Conservation (phyloP, 257 asterid genomes). For the Ocimum tenuiflorum region DNA sequence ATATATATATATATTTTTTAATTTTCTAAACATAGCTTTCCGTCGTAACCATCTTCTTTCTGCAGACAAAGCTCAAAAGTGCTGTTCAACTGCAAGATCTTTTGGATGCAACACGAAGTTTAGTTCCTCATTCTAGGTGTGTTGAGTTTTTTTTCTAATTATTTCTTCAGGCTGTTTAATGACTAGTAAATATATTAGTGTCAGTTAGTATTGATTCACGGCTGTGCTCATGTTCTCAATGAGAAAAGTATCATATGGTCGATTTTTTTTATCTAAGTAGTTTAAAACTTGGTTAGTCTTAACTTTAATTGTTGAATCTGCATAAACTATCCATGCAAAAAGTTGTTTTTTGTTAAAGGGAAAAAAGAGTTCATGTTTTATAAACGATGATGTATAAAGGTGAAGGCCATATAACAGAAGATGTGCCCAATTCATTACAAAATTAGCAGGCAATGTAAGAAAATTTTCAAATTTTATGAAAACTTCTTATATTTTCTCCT, state of each 20-base stretch:
- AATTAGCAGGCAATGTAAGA: too few species aligned
- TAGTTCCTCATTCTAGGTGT: conserved; percentile 84
- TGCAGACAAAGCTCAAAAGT: conserved; percentile 89
- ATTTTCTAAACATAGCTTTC: neutral
- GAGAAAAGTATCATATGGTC: neutral
- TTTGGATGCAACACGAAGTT: conserved; percentile 85
- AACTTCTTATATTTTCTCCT: neutral
- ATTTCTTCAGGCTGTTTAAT: neutral
- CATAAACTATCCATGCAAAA: too few species aligned
- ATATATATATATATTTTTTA: conserved; percentile 9
- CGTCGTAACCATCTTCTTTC: conserved; percentile 19
- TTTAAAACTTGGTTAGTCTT: neutral
- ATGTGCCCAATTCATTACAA: too few species aligned
- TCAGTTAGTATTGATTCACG: neutral
- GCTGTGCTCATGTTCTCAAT: neutral
- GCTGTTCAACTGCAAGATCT: conserved; percentile 98
- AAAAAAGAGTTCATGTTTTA: too few species aligned
- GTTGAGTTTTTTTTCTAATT: neutral
- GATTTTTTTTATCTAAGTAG: neutral
- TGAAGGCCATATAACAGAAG: too few species aligned
- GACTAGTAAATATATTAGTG: conserved; percentile 5
- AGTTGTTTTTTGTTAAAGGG: too few species aligned
- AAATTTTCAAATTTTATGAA: neutral
- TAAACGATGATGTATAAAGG: too few species aligned
- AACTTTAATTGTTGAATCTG: neutral